Evolutionary conservation across 306 rosid species (phyloP), one percentile per base, ranked within the genome.

Genomic region (Coriaria nepalensis): DNA sequence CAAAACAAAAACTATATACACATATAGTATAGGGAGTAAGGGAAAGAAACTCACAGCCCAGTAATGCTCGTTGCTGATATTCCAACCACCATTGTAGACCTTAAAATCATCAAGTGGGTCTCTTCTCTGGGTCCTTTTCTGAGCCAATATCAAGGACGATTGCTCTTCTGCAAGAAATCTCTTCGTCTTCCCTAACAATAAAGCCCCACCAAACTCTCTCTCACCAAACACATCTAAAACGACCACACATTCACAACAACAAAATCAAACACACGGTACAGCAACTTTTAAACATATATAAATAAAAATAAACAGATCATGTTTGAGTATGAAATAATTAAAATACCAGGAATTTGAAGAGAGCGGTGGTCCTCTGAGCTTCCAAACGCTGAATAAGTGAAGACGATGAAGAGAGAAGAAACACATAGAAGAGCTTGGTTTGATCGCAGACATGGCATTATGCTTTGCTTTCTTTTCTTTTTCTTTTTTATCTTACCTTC

Each of bases 1-100:
- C 40, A 6, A 9, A 11, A 45, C 9, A 5, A 49, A 49, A 13
- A 8, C 14, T 12, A 9, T 8, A 3, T 20, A 20, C 29, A 38
- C 20, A n/a, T 12, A 35, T 12, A 5, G 6, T 13, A 5, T 3
- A 34, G n/a, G 37, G 43, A 49, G 7, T 10, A 43, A 32, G 41
- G 37, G 37, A 55, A 39, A 38, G 32, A 42, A 42, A 70, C 81
- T 77, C 50, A 83, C 93, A 33, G 78, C 53, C 72, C 70, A 47
- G 15, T 88, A 88, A 58, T 74, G 56, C 4, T 0, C 0, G 48
- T 74, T 49, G 56, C 58, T 78, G 63, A 88, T 74, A 62, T 88
- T 81, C 95, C 95, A 88, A 39, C 93, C 97, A 9, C 90, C 86
- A 15, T 33, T 59, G 72, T 88, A 88, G 46, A 12, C 58, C 2